A percentile compares a stretch with the other conserved stretches of the same genome.
phyloP scores from a whole-genome alignment of 306 rosid species.

The Cyamopsis tetragonoloba region DNA sequence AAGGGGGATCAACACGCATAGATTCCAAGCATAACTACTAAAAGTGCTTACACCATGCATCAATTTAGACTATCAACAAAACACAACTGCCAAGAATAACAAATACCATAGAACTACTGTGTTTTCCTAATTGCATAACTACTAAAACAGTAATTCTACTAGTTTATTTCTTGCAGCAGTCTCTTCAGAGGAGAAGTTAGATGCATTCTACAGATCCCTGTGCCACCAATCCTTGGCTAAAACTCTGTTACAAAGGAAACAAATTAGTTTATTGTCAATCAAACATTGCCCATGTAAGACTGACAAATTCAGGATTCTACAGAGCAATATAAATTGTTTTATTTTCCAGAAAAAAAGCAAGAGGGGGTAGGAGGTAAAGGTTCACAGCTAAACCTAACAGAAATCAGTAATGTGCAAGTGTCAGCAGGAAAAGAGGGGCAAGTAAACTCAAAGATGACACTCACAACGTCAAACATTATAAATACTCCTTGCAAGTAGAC shows the following conservation, averaged over 20 bases:
- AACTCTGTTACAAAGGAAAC: slow-evolving; percentile 31
- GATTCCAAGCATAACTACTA: slow-evolving; percentile 3
- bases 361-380: neutral
- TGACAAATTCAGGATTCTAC: neutral
- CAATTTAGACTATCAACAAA: slow-evolving; percentile 21
- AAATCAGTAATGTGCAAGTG: no score
- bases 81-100: slow-evolving; percentile 19
- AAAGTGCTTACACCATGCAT: slow-evolving; percentile 4
- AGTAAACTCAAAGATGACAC: slow-evolving; percentile 22
- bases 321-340: neutral
- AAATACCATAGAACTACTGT: slow-evolving; percentile 15
- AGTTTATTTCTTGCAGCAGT: neutral
- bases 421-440: no score
- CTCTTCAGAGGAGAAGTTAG: slow-evolving; percentile 32
- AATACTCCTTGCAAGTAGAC: slow-evolving; percentile 77
- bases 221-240: slow-evolving; percentile 29
- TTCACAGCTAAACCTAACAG: neutral
- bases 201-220: slow-evolving; percentile 30
- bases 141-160: neutral
- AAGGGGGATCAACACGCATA: neutral
- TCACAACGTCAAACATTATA: slow-evolving; percentile 37
- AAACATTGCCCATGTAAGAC: neutral
- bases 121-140: slow-evolving; percentile 22
- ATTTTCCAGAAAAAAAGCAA: neutral
- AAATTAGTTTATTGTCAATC: slow-evolving; percentile 3